Evolutionary conservation across 352 stramenopile genomes (phyloP).

Genomic region (Pythium periplocum): DNA sequence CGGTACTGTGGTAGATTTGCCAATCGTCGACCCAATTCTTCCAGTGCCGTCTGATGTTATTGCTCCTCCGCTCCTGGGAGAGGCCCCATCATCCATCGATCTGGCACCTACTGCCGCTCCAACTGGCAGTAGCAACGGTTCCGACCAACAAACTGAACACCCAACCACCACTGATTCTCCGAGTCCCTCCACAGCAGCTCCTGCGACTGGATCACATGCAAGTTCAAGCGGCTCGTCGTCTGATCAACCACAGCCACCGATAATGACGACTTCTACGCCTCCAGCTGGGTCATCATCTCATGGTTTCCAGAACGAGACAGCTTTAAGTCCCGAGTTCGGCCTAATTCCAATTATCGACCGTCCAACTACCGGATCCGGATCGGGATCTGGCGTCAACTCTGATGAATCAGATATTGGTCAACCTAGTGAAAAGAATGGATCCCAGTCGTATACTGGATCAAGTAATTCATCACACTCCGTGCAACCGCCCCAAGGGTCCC

Average conservation of each 20-base stretch:
- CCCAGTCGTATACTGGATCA: no score
- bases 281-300: neutral
- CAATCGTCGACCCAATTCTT: no score
- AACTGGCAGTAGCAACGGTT: neutral
- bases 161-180: neutral
- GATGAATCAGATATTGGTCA: no score
- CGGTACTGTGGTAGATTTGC: no score
- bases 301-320: neutral
- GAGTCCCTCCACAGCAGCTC: neutral
- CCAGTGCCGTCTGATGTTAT: no score
- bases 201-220: neutral
- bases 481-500: no score
- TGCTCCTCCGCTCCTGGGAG: no score
- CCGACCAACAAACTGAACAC: neutral
- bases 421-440: no score
- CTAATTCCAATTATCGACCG: constrained; percentile 7
- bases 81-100: neutral
- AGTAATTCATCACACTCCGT: no score
- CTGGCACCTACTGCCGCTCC: neutral
- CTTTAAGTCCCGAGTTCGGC: constrained; percentile 6
- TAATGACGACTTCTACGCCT: neutral
- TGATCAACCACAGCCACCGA: neutral
- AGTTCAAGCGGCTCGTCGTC: neutral
- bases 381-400: no score
- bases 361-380: neutral